Evolutionary conservation across 192 early-diverging fungal species (phyloP).

Genomic region (Coemansia sp.): DNA sequence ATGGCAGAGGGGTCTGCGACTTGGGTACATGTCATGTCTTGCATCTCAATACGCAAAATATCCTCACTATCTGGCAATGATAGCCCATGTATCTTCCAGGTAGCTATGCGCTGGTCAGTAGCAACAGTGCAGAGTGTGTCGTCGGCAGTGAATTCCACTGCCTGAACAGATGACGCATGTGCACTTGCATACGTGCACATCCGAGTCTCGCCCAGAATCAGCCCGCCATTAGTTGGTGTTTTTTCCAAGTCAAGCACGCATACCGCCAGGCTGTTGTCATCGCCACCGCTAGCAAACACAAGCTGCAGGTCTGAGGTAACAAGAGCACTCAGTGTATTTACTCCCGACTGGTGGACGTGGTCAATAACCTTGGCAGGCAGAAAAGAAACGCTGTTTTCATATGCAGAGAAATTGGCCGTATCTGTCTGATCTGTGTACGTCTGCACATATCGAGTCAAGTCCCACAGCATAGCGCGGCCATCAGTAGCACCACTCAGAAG

Average conservation of each 20-base stretch:
- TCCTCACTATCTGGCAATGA: neutral
- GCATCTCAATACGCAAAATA: neutral
- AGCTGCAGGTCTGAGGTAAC: neutral
- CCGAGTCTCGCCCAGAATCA: neutral
- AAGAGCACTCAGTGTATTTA: constrained; percentile 62
- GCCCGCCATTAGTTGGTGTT: constrained; percentile 7
- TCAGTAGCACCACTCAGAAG: constrained; percentile 32
- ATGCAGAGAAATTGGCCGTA: no score
- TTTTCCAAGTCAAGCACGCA: constrained; percentile 11
- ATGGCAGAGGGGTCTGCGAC: constrained; percentile 65
- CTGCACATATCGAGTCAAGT: constrained; percentile 4
- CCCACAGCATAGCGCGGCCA: constrained; percentile 26
- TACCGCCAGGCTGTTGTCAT: constrained; percentile 62
- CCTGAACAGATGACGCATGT: constrained; percentile 74
- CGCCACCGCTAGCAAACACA: constrained; percentile 68
- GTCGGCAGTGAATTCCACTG: constrained; percentile 1
- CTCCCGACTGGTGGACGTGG: constrained; percentile 64
- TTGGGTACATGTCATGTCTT: constrained; percentile 54
- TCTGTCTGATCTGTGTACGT: neutral
- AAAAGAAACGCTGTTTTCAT: neutral
- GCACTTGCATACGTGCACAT: constrained; percentile 34
- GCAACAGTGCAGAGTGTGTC: constrained; percentile 37
- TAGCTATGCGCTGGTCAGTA: constrained; percentile 67
- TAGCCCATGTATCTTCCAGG: constrained; percentile 48
- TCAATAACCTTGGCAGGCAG: constrained; percentile 25